Base-by-base conservation (phyloP, 2,329 filamentous ascomycete genomes). In the Talaromyces islandicus region DNA sequence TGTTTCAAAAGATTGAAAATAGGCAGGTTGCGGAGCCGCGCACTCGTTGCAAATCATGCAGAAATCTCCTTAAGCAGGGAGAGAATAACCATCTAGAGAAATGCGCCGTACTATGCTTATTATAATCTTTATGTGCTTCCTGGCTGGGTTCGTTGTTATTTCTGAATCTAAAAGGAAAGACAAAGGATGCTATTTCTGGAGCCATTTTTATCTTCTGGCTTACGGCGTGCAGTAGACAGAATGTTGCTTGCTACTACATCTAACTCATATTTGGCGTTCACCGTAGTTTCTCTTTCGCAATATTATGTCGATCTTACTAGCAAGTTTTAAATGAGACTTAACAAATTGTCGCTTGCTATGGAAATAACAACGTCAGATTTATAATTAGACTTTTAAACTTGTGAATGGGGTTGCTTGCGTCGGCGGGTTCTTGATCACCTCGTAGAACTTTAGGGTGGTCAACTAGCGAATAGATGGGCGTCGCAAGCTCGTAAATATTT, bases 41-140 rank as follows among this genome's bases (percentile, higher is more conserved):
- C 48, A 11, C 32, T 38, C 59, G 54, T 29, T 60, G 59, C 17
- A 24, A 56, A 7, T 48, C 38, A 19, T 60, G 59, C 54, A 58
- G 60, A n/a, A n/a, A 27, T 9, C n/a, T 53, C 1, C 24, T 53
- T 14, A 57, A 62, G 30, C 57, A 57, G 51, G 56, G 55, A 30
- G 57, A 57, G 14, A 27, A 27, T 3, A 27, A 27, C 3, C 25
- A 27, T 27, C 25, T n/a, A n/a, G n/a, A n/a, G n/a, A n/a, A n/a
- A n/a, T n/a, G 25, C 25, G 25, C 25, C 6, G 25, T 27, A 6
- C 6, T 6, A 6, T 27, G 25, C 3, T 27, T 27, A 6, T 27
- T 27, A 6, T 27, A 27, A 3, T 27, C 25, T 27, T 27, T 27
- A 6, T 27, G 3, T 6, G 3, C 25, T 3, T 6, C 25, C 3